Percentiles rank a stretch among this genome's conserved stretches.
Conservation (phyloP, 2,329 filamentous ascomycete genomes). For the Escovopsis weberi region DNA sequence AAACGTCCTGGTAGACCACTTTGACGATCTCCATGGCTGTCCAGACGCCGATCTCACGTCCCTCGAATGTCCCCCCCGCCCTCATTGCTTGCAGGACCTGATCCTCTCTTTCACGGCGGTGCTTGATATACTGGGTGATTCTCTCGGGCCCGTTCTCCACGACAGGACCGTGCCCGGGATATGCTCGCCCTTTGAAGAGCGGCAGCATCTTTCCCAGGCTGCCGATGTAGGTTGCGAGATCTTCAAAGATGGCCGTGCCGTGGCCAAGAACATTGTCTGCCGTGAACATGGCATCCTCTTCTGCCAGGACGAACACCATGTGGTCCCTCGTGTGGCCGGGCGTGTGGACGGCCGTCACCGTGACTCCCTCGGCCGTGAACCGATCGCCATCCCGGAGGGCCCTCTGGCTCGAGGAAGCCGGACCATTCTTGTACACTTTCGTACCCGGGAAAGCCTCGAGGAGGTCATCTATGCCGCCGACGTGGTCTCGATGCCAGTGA, state of each 20-base stretch:
- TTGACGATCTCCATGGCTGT: slow-evolving; percentile 72
- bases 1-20: slow-evolving; percentile 69
- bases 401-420: slow-evolving; percentile 28
- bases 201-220: slow-evolving; percentile 56
- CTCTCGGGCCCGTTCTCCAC: slow-evolving; percentile 57
- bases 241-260: slow-evolving; percentile 74
- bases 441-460: slow-evolving; percentile 46
- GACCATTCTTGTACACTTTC: slow-evolving; percentile 51
- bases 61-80: slow-evolving; percentile 18
- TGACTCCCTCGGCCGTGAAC: slow-evolving; percentile 46
- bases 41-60: slow-evolving; percentile 31
- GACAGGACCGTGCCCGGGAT: slow-evolving; percentile 77
- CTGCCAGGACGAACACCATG: slow-evolving; percentile 60
- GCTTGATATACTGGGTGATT: slow-evolving; percentile 70
- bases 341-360: slow-evolving; percentile 46
- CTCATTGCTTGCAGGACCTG: slow-evolving; percentile 56
- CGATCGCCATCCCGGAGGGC: slow-evolving; percentile 34
- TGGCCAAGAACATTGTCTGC: slow-evolving; percentile 82
- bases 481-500: slow-evolving; percentile 87
- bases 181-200: slow-evolving; percentile 54
- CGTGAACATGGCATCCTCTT: slow-evolving; percentile 75
- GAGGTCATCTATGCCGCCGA: slow-evolving; percentile 59
- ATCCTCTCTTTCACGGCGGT: slow-evolving; percentile 64
- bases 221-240: slow-evolving; percentile 52
- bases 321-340: slow-evolving; percentile 71